Evolutionary conservation across 2,329 filamentous ascomycete species (phyloP), one percentile per base, ranked within the genome.

Genomic region (Rosellinia necatrix): DNA sequence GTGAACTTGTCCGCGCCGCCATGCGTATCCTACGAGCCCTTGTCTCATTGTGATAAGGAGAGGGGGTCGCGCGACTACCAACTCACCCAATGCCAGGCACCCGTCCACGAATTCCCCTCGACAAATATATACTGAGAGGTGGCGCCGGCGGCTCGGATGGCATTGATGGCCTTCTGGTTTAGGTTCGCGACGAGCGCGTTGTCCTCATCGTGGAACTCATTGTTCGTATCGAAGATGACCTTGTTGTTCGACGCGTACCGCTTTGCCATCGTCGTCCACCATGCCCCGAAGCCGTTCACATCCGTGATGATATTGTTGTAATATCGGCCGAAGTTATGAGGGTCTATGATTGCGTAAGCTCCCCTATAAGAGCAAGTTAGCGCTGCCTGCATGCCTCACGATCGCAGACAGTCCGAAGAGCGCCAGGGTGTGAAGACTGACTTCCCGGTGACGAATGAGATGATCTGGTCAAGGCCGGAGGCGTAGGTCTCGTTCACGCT

Each of bases 201-300:
- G 64, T 84, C 80, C 78, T 86, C 84, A 68, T 80, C 79, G 68
- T 87, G 76, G 70, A 83, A 86, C 75, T 87, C 84, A 71, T 87
- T 88, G 78, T 87, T 87, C 61, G 82, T 86, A 71, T 87, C 83
- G 60, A 86, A 86, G 66, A 87, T 77, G 66, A 87, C 84, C 34
- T 76, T 75, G 43, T 72, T 65, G 71, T 87, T 83, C 67, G 68
- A 66, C 58, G 73, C 75, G 70, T 85, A 87, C 44, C 76, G 71
- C 6, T 70, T 71, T 5, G 83, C 84, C 9, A 87, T 66, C 42
- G 77, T 84, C 35, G 71, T 73, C 81, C 83, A 87, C 74, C 79
- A 87, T 13, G 78, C 74, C 44, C 77, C 71, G 71, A 87, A 87
- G 61, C 76, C 79, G 10, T 70, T 66, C 4, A 75, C 75, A 61